Percentiles rank a stretch among this genome's conserved stretches.
Evolutionary conservation across 768 basidiomycete genomes (phyloP).

Genomic region (Hericium rajendrae): DNA sequence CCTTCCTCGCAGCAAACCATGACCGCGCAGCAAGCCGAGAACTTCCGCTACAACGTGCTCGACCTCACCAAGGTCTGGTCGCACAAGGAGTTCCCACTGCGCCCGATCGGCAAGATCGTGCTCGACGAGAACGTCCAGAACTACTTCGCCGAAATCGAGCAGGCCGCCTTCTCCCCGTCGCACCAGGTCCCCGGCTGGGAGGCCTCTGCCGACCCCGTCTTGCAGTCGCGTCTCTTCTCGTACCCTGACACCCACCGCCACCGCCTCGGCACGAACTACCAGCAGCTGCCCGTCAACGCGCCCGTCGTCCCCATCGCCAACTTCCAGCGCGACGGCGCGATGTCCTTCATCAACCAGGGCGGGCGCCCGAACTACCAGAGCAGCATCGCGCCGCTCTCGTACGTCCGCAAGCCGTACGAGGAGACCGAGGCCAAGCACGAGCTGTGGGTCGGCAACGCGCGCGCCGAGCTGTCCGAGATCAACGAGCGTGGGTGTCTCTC

Average conservation of each 20-base stretch:
- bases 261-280: constrained; percentile 73
- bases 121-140: constrained; percentile 71
- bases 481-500: constrained; percentile 55
- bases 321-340: constrained; percentile 85
- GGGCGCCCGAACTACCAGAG: constrained; percentile 82
- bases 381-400: constrained; percentile 62
- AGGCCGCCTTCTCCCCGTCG: constrained; percentile 83
- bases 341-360: constrained; percentile 70
- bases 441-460: constrained; percentile 63
- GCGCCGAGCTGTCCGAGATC: constrained; percentile 60
- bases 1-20: constrained; percentile 64
- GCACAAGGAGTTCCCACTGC: constrained; percentile 80
- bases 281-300: constrained; percentile 82
- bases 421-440: constrained; percentile 45
- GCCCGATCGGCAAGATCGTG: constrained; percentile 78
- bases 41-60: constrained; percentile 82
- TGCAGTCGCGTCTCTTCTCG: constrained; percentile 91
- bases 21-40: constrained; percentile 86
- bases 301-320: constrained; percentile 67
- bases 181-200: constrained; percentile 86
- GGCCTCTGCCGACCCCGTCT: constrained; percentile 83
- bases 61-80: constrained; percentile 92
- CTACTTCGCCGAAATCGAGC: constrained; percentile 94
- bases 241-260: constrained; percentile 87
- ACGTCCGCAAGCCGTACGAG: constrained; percentile 35